phyloP scores from a whole-genome alignment of 225 moss, liverwort and hornwort species.

The Physcomitrium patens region DNA sequence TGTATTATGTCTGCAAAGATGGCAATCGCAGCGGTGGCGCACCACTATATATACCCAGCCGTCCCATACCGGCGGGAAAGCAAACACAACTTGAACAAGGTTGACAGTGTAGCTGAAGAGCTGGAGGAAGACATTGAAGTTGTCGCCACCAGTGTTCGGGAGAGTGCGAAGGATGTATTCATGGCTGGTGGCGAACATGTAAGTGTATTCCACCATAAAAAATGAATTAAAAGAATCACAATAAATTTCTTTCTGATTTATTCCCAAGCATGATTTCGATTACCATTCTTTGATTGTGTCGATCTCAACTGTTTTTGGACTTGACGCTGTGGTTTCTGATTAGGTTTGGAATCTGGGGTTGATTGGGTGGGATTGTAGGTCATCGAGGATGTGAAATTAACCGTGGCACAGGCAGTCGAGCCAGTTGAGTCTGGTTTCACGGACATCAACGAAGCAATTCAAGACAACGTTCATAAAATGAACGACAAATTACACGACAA shows the following conservation, averaged over 20 bases:
- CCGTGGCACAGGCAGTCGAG: conserved; percentile 82
- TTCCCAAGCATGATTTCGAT: neutral
- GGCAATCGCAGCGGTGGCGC: conserved; percentile 90
- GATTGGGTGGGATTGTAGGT: conserved; percentile 59
- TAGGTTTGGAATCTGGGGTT: conserved; percentile 42
- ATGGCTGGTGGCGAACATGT: conserved; percentile 90
- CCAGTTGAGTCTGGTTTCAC: conserved; percentile 72
- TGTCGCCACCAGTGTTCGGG: conserved; percentile 71
- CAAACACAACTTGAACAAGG: conserved; percentile 35
- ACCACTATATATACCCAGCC: conserved; percentile 90
- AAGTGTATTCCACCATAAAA: conserved; percentile 13
- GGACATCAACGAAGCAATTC: conserved; percentile 57
- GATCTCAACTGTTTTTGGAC: neutral
- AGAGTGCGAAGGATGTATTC: conserved; percentile 84
- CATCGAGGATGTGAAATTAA: conserved; percentile 80
- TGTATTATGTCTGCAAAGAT: conserved; percentile 44
- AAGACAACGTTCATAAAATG: conserved; percentile 51
- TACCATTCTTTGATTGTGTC: neutral
- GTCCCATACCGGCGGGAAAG: conserved; percentile 68
- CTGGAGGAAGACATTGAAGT: conserved; percentile 50
- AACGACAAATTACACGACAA: conserved; percentile 54
- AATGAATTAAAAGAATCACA: no score
- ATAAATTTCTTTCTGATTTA: neutral
- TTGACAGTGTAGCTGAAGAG: conserved; percentile 47
- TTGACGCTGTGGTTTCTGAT: conserved; percentile 31